These are phyloP conservation scores for Sporobolomyces pararoseus DNA, from an alignment of 768 basidiomycete species.

Conservation along the genomic window DNA sequence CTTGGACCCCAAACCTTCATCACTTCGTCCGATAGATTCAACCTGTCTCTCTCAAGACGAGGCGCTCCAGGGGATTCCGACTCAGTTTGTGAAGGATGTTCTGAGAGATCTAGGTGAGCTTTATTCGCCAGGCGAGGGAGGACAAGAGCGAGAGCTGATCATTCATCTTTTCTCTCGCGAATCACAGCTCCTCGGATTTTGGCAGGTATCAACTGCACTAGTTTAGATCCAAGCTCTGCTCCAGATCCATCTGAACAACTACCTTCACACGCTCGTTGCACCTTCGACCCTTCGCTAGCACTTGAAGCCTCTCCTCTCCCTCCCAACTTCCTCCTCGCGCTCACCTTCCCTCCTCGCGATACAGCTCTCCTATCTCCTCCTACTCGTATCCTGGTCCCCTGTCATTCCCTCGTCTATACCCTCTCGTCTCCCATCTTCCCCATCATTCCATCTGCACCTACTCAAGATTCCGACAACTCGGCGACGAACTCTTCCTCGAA, in stretches of 20 bases:
- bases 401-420: conserved; percentile 19
- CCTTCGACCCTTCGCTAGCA: background rate
- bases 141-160: background rate
- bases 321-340: conserved; percentile 23
- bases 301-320: background rate
- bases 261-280: background rate
- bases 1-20: no score
- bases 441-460: background rate
- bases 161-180: background rate
- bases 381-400: background rate
- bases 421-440: conserved; percentile 5
- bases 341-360: background rate
- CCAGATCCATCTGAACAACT: background rate
- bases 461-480: background rate
- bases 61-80: no score
- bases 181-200: conserved; percentile 20
- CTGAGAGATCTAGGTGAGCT: no score
- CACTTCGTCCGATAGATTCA: no score
- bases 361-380: background rate
- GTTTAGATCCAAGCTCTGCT: background rate
- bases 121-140: no score
- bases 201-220: conserved; percentile 5
- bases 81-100: no score
- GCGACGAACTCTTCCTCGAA: background rate
- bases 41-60: no score